Percentiles rank a stretch among this genome's conserved stretches.
Conservation (phyloP, 768 basidiomycete genomes). For the Mycena capillaripes region DNA sequence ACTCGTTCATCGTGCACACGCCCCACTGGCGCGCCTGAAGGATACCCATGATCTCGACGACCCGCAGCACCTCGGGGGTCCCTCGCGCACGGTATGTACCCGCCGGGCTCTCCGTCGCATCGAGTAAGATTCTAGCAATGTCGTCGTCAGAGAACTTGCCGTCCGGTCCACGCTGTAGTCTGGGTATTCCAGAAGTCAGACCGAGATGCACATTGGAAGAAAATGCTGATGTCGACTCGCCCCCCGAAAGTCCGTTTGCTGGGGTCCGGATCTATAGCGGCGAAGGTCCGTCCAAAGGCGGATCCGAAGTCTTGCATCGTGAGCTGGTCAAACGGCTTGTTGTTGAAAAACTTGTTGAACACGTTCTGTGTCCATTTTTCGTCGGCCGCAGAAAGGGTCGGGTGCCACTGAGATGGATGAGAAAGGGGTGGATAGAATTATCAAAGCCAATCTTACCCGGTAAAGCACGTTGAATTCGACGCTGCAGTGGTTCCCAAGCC, state of each 20-base stretch:
- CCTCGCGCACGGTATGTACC: conserved; percentile 63
- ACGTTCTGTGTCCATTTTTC: conserved; percentile 63
- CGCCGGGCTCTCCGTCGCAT: conserved; percentile 61
- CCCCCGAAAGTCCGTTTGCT: conserved; percentile 61
- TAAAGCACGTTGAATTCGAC: conserved; percentile 76
- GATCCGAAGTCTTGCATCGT: conserved; percentile 43
- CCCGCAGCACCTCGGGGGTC: conserved; percentile 59
- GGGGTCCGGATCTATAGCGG: conserved; percentile 39
- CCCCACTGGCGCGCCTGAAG: conserved; percentile 69
- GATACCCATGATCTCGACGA: conserved; percentile 72
- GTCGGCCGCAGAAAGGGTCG: conserved; percentile 63
- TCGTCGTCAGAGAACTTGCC: conserved; percentile 68
- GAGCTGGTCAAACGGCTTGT: conserved; percentile 53
- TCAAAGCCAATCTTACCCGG: conserved; percentile 43
- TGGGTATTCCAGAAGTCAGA: conserved; percentile 38
- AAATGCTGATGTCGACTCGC: conserved; percentile 46
- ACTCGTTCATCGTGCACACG: conserved; percentile 70
- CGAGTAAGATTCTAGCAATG: conserved; percentile 61
- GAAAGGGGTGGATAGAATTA: not conserved
- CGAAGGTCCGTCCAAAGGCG: conserved; percentile 35
- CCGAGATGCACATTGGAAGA: not conserved
- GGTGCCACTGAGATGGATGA: conserved; percentile 63
- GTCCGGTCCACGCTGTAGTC: conserved; percentile 59
- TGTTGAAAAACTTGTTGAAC: conserved; percentile 57
- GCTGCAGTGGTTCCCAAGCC: conserved; percentile 76